Base-by-base conservation (phyloP, 73 alveolate genomes). In the Loxodes magnus region DNA sequence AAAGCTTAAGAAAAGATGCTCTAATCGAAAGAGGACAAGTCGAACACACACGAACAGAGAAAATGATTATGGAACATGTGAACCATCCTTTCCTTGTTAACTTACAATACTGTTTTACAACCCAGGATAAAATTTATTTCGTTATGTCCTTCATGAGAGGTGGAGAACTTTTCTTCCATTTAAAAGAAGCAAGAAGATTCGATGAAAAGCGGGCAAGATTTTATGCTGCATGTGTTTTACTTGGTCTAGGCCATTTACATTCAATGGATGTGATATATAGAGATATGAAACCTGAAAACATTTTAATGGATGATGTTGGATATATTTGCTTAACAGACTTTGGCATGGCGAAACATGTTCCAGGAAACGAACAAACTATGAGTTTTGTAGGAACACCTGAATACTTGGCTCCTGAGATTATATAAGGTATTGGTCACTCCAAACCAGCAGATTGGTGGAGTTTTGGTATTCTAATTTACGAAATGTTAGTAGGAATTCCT, bases 361-460 rank as follows among this genome's bases (percentile, higher is more conserved):
- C 51, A 16, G 63, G 38, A 29, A 51, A 70, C 49, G 90, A 70
- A 64, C 52, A 63, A 39, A 68, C 92, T 24, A 67, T 54, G 71
- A 50, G 80, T 19, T 72, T 78, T 31, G 62, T 80, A 44, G 98
- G 98, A 17, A 84, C 98, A 10, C 95, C 94, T 21, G 98, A 90
- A 53, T 90, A 90, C 68, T 57, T 90, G 28, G 93, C 98, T 4
- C 98, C 98, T 23, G 98, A 90, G 71, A 87, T 87, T 44, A 71
- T 90, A 31, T 69, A 59, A 20, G 82, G 86, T 31, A 65, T 65
- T 34, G 98, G 96, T 5, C 89, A 90, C 74, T 77, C 74, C 58
- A 80, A 75, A 35, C 81, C 80, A 29, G 96, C 85, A 1, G 98
- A 90, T 59, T 90, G 98, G 98, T 90, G 98, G 98, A 67, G 84